Conservation (phyloP, 1,139 yeast species). For the Cylindricascospora bacillispora region DNA sequence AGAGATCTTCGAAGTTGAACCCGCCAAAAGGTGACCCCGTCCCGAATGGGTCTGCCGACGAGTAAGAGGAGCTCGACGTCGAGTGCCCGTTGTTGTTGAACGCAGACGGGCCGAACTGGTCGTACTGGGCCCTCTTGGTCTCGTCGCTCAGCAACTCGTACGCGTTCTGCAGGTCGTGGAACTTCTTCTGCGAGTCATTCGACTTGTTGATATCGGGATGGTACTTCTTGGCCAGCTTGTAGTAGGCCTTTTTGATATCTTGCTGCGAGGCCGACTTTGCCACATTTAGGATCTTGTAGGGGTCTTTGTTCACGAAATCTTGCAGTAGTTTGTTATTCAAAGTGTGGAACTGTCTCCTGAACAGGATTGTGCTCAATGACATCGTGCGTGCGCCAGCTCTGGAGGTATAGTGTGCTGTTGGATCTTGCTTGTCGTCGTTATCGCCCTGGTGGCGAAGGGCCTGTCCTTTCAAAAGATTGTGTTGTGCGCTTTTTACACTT, state of each 20-base stretch:
- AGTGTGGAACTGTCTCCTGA: slow-evolving; percentile 1
- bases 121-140: slow-evolving; percentile 77
- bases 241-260: slow-evolving; percentile 88
- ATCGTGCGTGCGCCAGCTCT: too few relatives aligned
- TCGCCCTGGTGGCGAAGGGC: too few relatives aligned
- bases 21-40: slow-evolving; percentile 32
- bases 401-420: too few relatives aligned
- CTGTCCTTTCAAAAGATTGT: too few relatives aligned
- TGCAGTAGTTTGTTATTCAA: not conserved
- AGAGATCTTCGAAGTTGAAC: slow-evolving; percentile 23
- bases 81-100: slow-evolving; percentile 41
- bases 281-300: slow-evolving; percentile 76
- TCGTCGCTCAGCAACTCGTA: slow-evolving; percentile 86
- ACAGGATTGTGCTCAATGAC: too few relatives aligned
- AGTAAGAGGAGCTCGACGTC: slow-evolving; percentile 17
- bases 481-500: too few relatives aligned
- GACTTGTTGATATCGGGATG: slow-evolving; percentile 97
- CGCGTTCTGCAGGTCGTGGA: slow-evolving; percentile 88
- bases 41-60: slow-evolving; percentile 50
- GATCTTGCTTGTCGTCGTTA: too few relatives aligned
- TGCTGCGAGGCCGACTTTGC: slow-evolving; percentile 56
- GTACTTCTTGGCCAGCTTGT: slow-evolving; percentile 80
- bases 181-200: slow-evolving; percentile 71
- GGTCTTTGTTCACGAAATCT: slow-evolving; percentile 49
- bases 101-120: slow-evolving; percentile 82